Base-by-base conservation (phyloP, 495 filamentous ascomycete species). In the Aspergillus saccharolyticus region DNA sequence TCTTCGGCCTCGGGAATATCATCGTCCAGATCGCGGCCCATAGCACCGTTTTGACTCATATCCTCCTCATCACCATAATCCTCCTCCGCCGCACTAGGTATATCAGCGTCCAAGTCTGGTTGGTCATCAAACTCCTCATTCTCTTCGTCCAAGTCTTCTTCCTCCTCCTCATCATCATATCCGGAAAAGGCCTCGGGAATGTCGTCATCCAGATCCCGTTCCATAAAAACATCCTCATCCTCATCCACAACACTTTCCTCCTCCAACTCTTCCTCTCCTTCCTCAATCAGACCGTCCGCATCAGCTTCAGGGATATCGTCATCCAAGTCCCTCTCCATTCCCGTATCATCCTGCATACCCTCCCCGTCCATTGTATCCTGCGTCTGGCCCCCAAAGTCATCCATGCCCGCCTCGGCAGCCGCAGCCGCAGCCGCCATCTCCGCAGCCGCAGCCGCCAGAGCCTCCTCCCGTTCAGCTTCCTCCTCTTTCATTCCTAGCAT, bases 401-500 rank as follows among this genome's bases (percentile, higher is more conserved):
- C 71, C 30, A 59, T 56, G 21, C 63, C 72, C 59, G 66, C 42
- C 66, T 63, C 79, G 4, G 81, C 85, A 14, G 86, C 78, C 54
- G 85, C 85, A 52, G 74, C 75, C 16, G 84, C 81, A 47, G 83
- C 82, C 9, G 86, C 77, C 70, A 82, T 78, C 63, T 90, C 88
- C n/a, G 87, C 79, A 16, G 80, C 75, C 55, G 88, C 67, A 0
- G 84, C 86, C 52, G 86, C 85, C 48, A 87, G 79, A n/a, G 89
- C 85, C 68, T 95, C 90, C 63, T 89, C 86, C 42, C 85, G 78
- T 75, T 95, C 90, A 18, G 86, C 83, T 22, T 85, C 78, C 77
- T 93, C 90, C 65, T 91, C 90, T 55, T 82, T 83, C 68, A 89
- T 77, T 54, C 88, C 87, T 58, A 88, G 81, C 61, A 90, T 78